A percentile compares a stretch with the other conserved stretches of the same genome.
Evolutionary conservation across 2,329 filamentous ascomycete species (phyloP).

Genomic region (Ilyonectria mors-panacis): DNA sequence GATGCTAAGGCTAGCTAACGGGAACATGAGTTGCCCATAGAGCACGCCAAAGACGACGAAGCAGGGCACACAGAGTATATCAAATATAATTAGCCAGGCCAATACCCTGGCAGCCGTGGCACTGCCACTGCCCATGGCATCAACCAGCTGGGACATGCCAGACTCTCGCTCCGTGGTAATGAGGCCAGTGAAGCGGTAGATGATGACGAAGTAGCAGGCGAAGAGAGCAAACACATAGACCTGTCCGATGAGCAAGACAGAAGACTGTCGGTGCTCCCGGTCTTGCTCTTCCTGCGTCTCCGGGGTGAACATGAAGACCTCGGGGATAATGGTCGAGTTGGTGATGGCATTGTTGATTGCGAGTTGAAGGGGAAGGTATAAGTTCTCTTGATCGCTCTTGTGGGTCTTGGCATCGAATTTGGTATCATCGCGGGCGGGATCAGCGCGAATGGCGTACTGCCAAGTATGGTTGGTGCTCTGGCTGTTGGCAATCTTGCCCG

Average conservation of each 20-base stretch:
- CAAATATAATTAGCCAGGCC: conserved; percentile 46
- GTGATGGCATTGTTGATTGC: conserved; percentile 53
- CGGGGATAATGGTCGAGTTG: conserved; percentile 39
- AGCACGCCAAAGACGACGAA: conserved; percentile 57
- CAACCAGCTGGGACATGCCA: conserved; percentile 52
- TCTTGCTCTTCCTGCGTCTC: conserved; percentile 30
- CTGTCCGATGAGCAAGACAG: conserved; percentile 29
- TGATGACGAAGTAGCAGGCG: conserved; percentile 38
- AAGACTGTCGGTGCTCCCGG: not conserved
- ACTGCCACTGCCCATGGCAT: conserved; percentile 61
- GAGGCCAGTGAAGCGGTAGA: conserved; percentile 34
- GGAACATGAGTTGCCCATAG: conserved; percentile 50
- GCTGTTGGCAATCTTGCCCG: conserved; percentile 1
- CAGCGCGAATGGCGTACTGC: conserved; percentile 48
- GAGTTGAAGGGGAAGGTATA: conserved; percentile 48
- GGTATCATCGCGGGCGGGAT: conserved; percentile 49
- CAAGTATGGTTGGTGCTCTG: conserved; percentile 42
- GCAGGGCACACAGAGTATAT: conserved; percentile 54
- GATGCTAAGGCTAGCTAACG: conserved; percentile 47
- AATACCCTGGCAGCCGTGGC: conserved; percentile 43
- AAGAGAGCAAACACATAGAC: conserved; percentile 46
- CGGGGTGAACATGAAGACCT: conserved; percentile 38
- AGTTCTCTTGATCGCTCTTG: conserved; percentile 40
- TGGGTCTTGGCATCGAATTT: conserved; percentile 65
- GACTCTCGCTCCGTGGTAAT: conserved; percentile 51